Percentiles rank a stretch among this genome's conserved stretches.
Evolutionary conservation across 2,329 filamentous ascomycete genomes (phyloP).

Genomic region (Verticillium longisporum): DNA sequence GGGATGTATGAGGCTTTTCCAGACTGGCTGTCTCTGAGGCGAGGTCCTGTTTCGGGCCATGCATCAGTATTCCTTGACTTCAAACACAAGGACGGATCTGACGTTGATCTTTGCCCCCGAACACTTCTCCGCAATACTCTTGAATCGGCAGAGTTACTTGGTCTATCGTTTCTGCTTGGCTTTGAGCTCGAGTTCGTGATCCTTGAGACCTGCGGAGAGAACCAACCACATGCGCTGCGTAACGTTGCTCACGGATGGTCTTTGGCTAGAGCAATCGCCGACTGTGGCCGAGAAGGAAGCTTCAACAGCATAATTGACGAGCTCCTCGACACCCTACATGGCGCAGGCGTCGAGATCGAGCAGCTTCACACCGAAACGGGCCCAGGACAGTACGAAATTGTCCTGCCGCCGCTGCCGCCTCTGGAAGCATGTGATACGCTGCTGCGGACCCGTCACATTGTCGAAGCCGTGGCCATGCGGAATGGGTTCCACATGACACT

Average conservation of each 20-base stretch:
- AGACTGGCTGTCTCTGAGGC: slow-evolving; percentile 55
- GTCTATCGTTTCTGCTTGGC: slow-evolving; percentile 59
- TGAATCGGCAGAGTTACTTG: slow-evolving; percentile 39
- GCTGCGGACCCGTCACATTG: slow-evolving; percentile 62
- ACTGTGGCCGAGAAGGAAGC: background rate
- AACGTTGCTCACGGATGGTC: slow-evolving; percentile 66
- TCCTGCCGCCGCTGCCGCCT: slow-evolving; percentile 57
- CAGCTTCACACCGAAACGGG: slow-evolving; percentile 71
- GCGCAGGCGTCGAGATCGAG: slow-evolving; percentile 57
- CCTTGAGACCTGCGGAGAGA: slow-evolving; percentile 38
- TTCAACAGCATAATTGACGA: slow-evolving; percentile 48
- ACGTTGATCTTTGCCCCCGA: slow-evolving; percentile 56
- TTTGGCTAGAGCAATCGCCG: slow-evolving; percentile 41
- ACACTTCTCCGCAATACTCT: slow-evolving; percentile 51
- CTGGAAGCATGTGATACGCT: slow-evolving; percentile 65
- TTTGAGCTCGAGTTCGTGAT: slow-evolving; percentile 81
- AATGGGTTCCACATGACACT: slow-evolving; percentile 63
- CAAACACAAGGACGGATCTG: slow-evolving; percentile 44
- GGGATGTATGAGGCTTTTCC: slow-evolving; percentile 63
- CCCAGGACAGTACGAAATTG: slow-evolving; percentile 70
- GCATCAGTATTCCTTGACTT: slow-evolving; percentile 64
- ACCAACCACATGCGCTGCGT: slow-evolving; percentile 30
- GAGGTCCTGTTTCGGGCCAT: slow-evolving; percentile 52
- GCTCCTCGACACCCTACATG: slow-evolving; percentile 32
- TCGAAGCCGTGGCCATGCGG: slow-evolving; percentile 55